A percentile compares a stretch with the other conserved stretches of the same genome.
Conservation (phyloP, 2,329 filamentous ascomycete genomes). For the Thielaviopsis musarum region DNA sequence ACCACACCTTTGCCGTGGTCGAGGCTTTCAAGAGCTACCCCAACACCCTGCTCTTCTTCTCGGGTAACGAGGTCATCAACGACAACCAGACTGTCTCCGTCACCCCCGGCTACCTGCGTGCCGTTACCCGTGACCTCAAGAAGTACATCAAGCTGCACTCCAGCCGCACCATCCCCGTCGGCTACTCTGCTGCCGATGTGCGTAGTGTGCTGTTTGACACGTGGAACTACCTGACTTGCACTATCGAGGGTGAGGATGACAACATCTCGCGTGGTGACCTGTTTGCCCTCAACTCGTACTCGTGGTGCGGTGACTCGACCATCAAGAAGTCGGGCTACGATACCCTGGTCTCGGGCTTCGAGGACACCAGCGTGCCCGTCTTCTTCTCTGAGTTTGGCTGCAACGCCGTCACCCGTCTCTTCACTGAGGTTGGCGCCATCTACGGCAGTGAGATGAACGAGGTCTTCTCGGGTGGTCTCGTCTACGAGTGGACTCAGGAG, state of each 20-base stretch:
- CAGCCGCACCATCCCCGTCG: conserved; percentile 54
- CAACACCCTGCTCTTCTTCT: conserved; percentile 58
- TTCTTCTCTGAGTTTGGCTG: conserved; percentile 76
- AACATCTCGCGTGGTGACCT: conserved; percentile 53
- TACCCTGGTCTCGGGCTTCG: conserved; percentile 46
- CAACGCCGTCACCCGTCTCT: conserved; percentile 54
- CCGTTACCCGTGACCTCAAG: conserved; percentile 64
- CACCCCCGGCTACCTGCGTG: conserved; percentile 55
- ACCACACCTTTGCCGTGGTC: conserved; percentile 49
- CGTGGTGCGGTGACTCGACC: conserved; percentile 51
- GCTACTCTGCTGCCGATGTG: conserved; percentile 69
- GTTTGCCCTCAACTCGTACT: conserved; percentile 60
- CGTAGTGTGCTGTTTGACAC: conserved; percentile 55
- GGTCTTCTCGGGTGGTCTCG: conserved; percentile 57
- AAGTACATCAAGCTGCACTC: conserved; percentile 60
- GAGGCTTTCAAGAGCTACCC: conserved; percentile 51
- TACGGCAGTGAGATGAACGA: conserved; percentile 54
- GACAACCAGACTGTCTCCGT: conserved; percentile 38
- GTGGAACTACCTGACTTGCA: conserved; percentile 61
- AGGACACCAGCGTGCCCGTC: conserved; percentile 48
- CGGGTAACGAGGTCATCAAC: conserved; percentile 65
- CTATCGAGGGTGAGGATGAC: conserved; percentile 31
- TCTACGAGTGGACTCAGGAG: conserved; percentile 69
- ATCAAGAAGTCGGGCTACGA: conserved; percentile 48
- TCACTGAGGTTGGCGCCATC: conserved; percentile 58